phyloP scores from a whole-genome alignment of 495 filamentous ascomycete genomes.

The Penicillium pancosmium region DNA sequence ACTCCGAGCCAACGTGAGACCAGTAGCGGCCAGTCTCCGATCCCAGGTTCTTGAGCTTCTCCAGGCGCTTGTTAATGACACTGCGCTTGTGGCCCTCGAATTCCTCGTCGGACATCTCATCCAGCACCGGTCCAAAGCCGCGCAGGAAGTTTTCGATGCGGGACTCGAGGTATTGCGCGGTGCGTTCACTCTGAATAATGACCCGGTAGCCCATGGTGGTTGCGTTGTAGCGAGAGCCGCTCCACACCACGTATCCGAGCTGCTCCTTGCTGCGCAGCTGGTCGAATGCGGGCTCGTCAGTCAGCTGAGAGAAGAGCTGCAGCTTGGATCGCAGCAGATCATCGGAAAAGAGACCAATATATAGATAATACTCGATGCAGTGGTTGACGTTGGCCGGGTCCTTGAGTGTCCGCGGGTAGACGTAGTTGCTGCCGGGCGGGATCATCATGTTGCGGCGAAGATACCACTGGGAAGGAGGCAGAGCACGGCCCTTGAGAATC shows the following conservation, averaged over 20 bases:
- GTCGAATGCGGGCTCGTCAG: conserved; percentile 91
- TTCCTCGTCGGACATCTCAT: conserved; percentile 78
- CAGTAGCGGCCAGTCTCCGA: conserved; percentile 84
- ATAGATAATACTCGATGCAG: conserved; percentile 90
- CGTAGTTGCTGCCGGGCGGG: conserved; percentile 76
- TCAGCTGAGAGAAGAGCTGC: conserved; percentile 85
- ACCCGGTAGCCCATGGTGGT: conserved; percentile 85
- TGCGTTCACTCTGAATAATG: conserved; percentile 91
- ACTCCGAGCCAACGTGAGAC: conserved; percentile 82
- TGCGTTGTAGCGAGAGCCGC: conserved; percentile 65
- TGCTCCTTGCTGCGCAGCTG: conserved; percentile 96
- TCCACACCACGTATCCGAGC: conserved; percentile 95
- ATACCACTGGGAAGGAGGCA: conserved; percentile 81
- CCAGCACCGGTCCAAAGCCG: conserved; percentile 62
- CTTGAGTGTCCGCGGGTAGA: conserved; percentile 76
- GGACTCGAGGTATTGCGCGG: conserved; percentile 77
- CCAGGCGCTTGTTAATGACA: conserved; percentile 82
- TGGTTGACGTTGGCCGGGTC: conserved; percentile 95
- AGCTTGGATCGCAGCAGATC: conserved; percentile 70
- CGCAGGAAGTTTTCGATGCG: conserved; percentile 84
- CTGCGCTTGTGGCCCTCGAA: conserved; percentile 92
- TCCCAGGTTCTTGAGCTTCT: conserved; percentile 89
- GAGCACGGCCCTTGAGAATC: conserved; percentile 71
- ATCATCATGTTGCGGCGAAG: conserved; percentile 76
- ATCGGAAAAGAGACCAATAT: conserved; percentile 73